Percentiles rank a stretch among this genome's conserved stretches.
phyloP scores from a whole-genome alignment of 2,329 filamentous ascomycete genomes.

The Domatiomyces catenatus region DNA sequence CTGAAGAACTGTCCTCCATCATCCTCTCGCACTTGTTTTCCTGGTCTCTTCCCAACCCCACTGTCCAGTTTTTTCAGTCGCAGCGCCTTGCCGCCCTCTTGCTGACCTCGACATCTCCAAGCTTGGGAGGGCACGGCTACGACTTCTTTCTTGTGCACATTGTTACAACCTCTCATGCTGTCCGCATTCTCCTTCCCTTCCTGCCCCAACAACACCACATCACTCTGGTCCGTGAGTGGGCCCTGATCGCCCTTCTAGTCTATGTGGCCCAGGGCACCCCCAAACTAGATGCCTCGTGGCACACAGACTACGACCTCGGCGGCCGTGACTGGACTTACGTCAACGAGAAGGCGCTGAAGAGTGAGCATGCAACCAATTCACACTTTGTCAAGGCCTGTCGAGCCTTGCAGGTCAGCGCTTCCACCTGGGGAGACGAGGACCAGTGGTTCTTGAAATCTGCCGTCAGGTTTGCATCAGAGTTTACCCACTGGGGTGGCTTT shows the following conservation, averaged over 20 bases:
- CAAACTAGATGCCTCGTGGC: conserved; percentile 41
- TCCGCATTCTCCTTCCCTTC: conserved; percentile 68
- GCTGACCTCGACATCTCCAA: conserved; percentile 22
- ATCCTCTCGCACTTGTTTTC: conserved; percentile 84
- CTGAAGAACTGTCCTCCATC: conserved; percentile 44
- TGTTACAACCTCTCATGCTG: conserved; percentile 72
- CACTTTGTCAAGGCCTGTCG: conserved; percentile 77
- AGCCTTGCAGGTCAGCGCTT: conserved; percentile 50
- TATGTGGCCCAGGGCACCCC: conserved; percentile 67
- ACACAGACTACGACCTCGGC: conserved; percentile 40
- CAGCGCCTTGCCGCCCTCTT: conserved; percentile 39
- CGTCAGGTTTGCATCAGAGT: conserved; percentile 33
- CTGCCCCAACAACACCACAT: conserved; percentile 60
- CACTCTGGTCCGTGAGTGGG: conserved; percentile 69
- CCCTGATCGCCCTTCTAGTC: conserved; percentile 62
- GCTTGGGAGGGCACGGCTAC: conserved; percentile 38
- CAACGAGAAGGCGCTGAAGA: conserved; percentile 52
- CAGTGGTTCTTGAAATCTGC: conserved; percentile 35
- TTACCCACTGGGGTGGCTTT: conserved; percentile 21
- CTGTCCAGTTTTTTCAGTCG: conserved; percentile 59
- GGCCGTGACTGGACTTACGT: conserved; percentile 64
- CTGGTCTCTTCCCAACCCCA: conserved; percentile 57
- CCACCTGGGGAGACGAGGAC: conserved; percentile 31
- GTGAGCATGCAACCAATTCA: conserved; percentile 53
- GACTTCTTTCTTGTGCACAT: conserved; percentile 74